Percentiles rank a stretch among this genome's conserved stretches.
These are phyloP conservation scores for Raphanus hybrid DNA, from an alignment of 441 rosid species.

Conservation along the genomic window DNA sequence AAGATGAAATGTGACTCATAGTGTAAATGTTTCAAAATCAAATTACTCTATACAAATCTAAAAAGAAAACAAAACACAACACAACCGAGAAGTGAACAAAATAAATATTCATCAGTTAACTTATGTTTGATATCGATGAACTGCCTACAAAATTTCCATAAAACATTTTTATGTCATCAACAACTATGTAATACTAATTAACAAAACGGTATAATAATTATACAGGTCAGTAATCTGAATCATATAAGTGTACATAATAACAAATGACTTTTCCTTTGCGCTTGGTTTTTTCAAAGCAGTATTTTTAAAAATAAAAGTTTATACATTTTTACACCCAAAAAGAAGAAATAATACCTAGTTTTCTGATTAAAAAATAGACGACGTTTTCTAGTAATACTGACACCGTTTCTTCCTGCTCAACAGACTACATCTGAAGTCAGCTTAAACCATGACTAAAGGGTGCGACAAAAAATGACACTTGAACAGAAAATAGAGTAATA, in stretches of 20 bases:
- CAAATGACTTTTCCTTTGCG: neutral
- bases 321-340: neutral
- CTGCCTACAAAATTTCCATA: neutral
- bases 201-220: no score
- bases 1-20: no score
- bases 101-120: neutral
- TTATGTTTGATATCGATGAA: neutral
- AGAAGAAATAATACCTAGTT: neutral
- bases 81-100: neutral
- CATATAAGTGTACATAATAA: neutral
- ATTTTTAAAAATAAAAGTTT: neutral
- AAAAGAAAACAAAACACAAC: neutral
- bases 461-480: neutral
- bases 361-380: neutral
- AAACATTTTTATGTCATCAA: neutral
- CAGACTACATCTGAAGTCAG: neutral
- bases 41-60: neutral
- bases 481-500: neutral
- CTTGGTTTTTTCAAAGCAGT: no score
- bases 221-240: neutral
- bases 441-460: slow-evolving; percentile 3
- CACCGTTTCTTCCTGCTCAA: neutral
- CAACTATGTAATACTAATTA: neutral
- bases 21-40: no score
- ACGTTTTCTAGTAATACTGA: neutral